Percentiles rank a stretch among this genome's conserved stretches.
Conservation (phyloP, 495 filamentous ascomycete genomes). For the Eremomyces bilateralis region DNA sequence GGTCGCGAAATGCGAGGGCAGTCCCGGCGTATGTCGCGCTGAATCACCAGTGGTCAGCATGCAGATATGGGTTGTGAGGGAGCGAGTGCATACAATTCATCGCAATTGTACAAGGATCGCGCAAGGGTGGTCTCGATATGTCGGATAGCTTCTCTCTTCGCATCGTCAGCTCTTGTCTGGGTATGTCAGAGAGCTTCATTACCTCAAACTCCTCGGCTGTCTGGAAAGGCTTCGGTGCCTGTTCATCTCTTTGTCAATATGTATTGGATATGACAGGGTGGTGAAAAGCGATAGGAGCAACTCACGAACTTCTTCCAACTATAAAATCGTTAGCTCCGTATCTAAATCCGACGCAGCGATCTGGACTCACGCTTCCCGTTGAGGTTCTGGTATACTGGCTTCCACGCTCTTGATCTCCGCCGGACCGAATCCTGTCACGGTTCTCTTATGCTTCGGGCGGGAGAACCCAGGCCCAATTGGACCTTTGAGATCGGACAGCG, state of each 20-base stretch:
- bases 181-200: conserved; percentile 11
- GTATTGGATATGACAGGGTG: no score
- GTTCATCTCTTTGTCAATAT: no score
- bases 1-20: conserved; percentile 76
- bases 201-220: conserved; percentile 55
- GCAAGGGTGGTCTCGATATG: conserved; percentile 95
- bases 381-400: conserved; percentile 67
- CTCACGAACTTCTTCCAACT: conserved; percentile 67
- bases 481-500: conserved; percentile 62
- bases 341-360: neutral
- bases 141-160: conserved; percentile 56
- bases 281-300: conserved; percentile 5
- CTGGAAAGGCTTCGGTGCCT: conserved; percentile 48
- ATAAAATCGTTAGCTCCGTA: neutral
- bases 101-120: conserved; percentile 93
- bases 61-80: conserved; percentile 4
- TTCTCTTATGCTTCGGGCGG: conserved; percentile 87
- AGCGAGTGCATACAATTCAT: conserved; percentile 39
- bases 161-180: no score
- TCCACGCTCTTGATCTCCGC: conserved; percentile 85
- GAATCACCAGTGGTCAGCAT: neutral
- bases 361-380: conserved; percentile 52
- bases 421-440: conserved; percentile 75
- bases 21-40: conserved; percentile 80
- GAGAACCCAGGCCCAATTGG: conserved; percentile 46